These are phyloP conservation scores for Ramaria rubella DNA, from an alignment of 768 basidiomycete genomes.

Conservation along the genomic window DNA sequence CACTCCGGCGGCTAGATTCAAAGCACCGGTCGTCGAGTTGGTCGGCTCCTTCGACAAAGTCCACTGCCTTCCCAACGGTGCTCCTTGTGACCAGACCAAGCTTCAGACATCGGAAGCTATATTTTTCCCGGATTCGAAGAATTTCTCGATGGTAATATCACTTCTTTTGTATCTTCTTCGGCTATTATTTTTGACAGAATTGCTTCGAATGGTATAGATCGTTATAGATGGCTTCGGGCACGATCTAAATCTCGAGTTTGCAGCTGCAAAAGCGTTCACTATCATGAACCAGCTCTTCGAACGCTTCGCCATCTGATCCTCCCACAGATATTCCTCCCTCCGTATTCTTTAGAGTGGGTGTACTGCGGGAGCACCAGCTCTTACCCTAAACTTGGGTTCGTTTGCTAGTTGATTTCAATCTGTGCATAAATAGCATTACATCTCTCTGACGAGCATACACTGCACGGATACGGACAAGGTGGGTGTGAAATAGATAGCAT, in stretches of 20 bases:
- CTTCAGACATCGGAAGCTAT: neutral
- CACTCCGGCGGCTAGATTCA: neutral
- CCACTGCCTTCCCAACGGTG: neutral
- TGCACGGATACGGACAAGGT: no score
- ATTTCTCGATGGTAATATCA: neutral
- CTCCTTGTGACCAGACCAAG: neutral
- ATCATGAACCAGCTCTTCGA: constrained; percentile 1
- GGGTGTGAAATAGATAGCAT: no score
- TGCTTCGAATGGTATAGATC: neutral
- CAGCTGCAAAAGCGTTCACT: neutral
- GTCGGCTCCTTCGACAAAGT: neutral
- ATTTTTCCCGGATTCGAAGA: neutral
- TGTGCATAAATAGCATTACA: no score
- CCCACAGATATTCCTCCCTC: no score
- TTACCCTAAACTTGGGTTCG: no score
- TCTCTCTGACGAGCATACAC: no score
- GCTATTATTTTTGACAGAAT: neutral
- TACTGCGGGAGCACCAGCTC: no score
- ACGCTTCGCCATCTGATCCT: neutral
- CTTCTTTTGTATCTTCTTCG: neutral
- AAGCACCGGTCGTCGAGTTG: neutral
- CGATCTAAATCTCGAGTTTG: neutral
- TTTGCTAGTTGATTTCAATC: no score
- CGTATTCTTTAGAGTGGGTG: no score
- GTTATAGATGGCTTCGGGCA: neutral